These are phyloP conservation scores for Aegilops longissima DNA, from an alignment of 176 grass and related monocot genomes.

Conservation along the genomic window DNA sequence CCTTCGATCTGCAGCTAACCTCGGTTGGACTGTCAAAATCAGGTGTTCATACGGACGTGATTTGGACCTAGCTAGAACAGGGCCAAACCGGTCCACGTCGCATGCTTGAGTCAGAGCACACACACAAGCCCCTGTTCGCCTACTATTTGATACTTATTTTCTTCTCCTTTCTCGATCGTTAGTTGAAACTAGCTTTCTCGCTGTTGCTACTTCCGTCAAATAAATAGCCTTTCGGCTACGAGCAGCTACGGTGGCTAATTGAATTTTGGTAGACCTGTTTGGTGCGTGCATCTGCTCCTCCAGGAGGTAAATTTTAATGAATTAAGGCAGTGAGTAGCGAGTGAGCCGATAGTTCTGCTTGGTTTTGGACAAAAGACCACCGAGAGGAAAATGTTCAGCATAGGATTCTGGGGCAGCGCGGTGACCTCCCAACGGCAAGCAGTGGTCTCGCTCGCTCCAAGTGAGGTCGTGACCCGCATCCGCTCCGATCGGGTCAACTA, in stretches of 20 bases:
- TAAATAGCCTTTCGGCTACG: background rate
- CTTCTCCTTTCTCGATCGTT: background rate
- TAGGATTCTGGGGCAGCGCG: background rate
- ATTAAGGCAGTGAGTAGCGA: background rate
- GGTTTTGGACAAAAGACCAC: background rate
- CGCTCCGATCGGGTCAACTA: background rate
- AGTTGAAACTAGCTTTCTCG: background rate
- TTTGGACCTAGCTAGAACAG: background rate
- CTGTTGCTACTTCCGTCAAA: background rate
- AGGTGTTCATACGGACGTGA: background rate
- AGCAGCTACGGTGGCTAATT: background rate
- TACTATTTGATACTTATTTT: background rate
- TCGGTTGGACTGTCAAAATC: constrained; percentile 33
- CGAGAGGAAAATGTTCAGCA: background rate
- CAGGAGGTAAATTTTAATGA: background rate
- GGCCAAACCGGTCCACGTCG: constrained; percentile 21
- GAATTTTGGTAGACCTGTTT: constrained; percentile 13
- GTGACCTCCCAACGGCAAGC: constrained; percentile 55
- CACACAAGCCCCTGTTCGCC: background rate
- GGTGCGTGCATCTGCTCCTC: constrained; percentile 16
- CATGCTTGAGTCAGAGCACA: constrained; percentile 2
- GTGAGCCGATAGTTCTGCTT: background rate
- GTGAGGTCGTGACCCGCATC: too few relatives aligned
- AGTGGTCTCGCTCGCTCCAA: background rate
- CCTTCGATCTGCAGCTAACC: background rate